Base-by-base conservation (phyloP, 768 basidiomycete genomes). In the Rhodotorula taiwanensis region DNA sequence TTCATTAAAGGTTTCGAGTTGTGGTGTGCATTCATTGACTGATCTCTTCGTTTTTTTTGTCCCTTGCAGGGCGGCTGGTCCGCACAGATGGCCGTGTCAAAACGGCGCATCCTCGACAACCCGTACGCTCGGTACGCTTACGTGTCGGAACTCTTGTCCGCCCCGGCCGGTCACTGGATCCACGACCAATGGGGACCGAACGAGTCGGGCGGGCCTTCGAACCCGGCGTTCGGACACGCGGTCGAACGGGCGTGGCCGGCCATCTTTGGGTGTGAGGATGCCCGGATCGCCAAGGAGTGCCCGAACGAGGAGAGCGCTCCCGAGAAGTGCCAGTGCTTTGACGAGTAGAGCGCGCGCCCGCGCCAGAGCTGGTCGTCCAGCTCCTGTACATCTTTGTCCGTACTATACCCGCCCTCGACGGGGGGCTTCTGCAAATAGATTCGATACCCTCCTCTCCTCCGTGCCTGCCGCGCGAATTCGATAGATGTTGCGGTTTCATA, bases 171-270 rank as follows among this genome's bases (percentile, higher is more conserved):
- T 3, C 68, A 69, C 49, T 69, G 68, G 68, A 59, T 69, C 21
- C 68, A 69, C 50, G 28, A 59, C 20, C 58, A 58, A 45, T 69
- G 64, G 63, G 68, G 64, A n/a, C 63, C 68, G 13, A 69, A 69
- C 57, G 60, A 58, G 10, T 62, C 60, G 11, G 68, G 68, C 34
- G 68, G 68, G 7, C 68, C 63, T 13, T 52, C 52, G 36, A 69
- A 69, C 47, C 68, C 68, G 0, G 60, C 60, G 28, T 23, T 69
- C 53, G 74, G 74, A 0, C 74, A 76, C 50, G 67, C 71, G 6
- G 34, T 74, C 36, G 74, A 75, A 58, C 54, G 74, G 28, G 62
- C 72, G 11, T 75, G 74, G 74, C 74, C 74, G 5, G 51, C 69
- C 36, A 71, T 74, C 25, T 73, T 75, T 48, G 66, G 57, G 20